phyloP scores from a whole-genome alignment of 768 basidiomycete species.

The Cystobasidium tubakii region DNA sequence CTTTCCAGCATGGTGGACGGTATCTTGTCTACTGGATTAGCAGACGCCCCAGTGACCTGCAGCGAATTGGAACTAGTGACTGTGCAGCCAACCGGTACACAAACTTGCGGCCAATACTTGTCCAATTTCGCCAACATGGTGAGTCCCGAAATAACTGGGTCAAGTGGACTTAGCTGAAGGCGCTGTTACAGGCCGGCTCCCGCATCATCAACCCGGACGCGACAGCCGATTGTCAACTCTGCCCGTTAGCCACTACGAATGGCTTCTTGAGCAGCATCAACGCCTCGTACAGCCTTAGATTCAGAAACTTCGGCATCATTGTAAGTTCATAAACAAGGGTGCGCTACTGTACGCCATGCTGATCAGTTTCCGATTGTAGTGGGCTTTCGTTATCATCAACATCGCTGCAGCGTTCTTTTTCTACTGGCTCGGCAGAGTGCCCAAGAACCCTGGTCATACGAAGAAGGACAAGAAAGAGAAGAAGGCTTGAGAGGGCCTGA shows the following conservation, averaged over 20 bases:
- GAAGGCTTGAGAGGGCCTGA: neutral
- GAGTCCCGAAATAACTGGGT: slow-evolving; percentile 45
- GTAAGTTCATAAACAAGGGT: slow-evolving; percentile 57
- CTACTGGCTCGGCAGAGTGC: slow-evolving; percentile 45
- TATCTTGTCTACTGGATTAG: slow-evolving; percentile 45
- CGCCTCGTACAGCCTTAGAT: neutral
- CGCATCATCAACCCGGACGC: slow-evolving; percentile 54
- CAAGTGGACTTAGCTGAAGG: slow-evolving; percentile 47
- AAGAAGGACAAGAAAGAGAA: slow-evolving; percentile 41
- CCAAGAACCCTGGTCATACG: slow-evolving; percentile 37
- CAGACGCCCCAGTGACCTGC: slow-evolving; percentile 53
- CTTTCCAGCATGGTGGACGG: slow-evolving; percentile 39
- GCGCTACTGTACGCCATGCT: slow-evolving; percentile 58
- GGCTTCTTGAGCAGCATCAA: slow-evolving; percentile 53
- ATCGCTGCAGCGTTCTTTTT: slow-evolving; percentile 36
- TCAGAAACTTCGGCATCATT: slow-evolving; percentile 40
- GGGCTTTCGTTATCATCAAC: slow-evolving; percentile 47
- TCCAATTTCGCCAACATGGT: slow-evolving; percentile 53
- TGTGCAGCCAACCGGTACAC: slow-evolving; percentile 57
- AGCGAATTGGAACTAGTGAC: slow-evolving; percentile 60
- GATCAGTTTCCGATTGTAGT: slow-evolving; percentile 53
- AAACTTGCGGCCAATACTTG: slow-evolving; percentile 58
- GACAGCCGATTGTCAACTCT: slow-evolving; percentile 58
- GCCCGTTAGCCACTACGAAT: slow-evolving; percentile 60
- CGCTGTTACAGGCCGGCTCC: slow-evolving; percentile 37